These are phyloP conservation scores for Dendrobium officinale DNA, from an alignment of 106 monocot genomes.

Conservation along the genomic window DNA sequence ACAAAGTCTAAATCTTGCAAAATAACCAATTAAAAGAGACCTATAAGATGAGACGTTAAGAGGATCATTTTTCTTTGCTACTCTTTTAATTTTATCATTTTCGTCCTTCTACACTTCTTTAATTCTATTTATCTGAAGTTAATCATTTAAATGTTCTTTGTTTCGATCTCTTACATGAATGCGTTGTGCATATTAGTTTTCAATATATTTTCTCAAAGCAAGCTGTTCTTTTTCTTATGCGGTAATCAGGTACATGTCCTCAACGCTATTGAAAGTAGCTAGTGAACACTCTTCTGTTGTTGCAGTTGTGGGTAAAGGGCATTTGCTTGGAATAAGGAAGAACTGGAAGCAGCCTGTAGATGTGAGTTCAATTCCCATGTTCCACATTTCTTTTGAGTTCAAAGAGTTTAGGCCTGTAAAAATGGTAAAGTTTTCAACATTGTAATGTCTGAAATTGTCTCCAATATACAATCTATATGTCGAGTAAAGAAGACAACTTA, in stretches of 20 bases:
- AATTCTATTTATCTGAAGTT: background rate
- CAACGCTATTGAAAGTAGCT: constrained; percentile 54
- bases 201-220: background rate
- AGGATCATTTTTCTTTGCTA: background rate
- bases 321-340: constrained; percentile 85
- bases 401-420: background rate
- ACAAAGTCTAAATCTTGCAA: too few species aligned
- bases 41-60: background rate
- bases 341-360: constrained; percentile 84
- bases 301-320: constrained; percentile 92
- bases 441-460: background rate
- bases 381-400: background rate
- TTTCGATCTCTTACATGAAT: background rate
- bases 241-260: constrained; percentile 79
- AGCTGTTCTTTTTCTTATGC: background rate
- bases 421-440: background rate
- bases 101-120: background rate
- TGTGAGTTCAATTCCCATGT: constrained; percentile 23
- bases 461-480: background rate
- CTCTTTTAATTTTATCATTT: background rate
- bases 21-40: background rate
- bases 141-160: background rate
- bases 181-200: background rate
- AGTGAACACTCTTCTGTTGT: constrained; percentile 89
- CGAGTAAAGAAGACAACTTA: background rate